A percentile compares a stretch with the other conserved stretches of the same genome.
Evolutionary conservation across 495 filamentous ascomycete genomes (phyloP).

Genomic region (Talaromyces liani): DNA sequence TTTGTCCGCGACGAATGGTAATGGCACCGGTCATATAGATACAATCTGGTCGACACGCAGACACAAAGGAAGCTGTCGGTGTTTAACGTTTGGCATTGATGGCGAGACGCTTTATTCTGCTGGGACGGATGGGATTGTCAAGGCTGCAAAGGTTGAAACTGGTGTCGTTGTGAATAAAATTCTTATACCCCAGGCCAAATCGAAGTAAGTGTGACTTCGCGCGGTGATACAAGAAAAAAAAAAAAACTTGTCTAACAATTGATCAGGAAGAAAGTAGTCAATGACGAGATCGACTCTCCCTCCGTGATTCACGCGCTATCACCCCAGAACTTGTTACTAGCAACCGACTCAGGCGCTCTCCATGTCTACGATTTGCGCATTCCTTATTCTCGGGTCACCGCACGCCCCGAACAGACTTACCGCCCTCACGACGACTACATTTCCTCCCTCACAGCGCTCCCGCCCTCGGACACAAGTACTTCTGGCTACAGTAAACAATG

Average conservation of each 20-base stretch:
- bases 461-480: conserved; percentile 66
- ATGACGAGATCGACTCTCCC: conserved; percentile 51
- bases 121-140: conserved; percentile 84
- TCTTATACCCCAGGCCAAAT: conserved; percentile 34
- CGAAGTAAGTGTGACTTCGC: conserved; percentile 23
- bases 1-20: conserved; percentile 46
- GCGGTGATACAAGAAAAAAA: background rate
- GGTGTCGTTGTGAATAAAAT: conserved; percentile 75
- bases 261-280: conserved; percentile 17
- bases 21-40: conserved; percentile 69
- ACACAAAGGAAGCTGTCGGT: conserved; percentile 88
- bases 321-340: conserved; percentile 81
- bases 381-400: conserved; percentile 45
- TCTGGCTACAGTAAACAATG: conserved; percentile 87
- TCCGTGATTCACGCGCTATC: conserved; percentile 73
- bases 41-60: conserved; percentile 80
- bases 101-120: conserved; percentile 75
- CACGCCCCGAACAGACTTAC: conserved; percentile 67
- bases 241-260: conserved; percentile 10
- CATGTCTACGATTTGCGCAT: conserved; percentile 86
- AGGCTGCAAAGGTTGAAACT: conserved; percentile 72
- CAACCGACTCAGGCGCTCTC: conserved; percentile 80
- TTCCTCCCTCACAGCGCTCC: conserved; percentile 78
- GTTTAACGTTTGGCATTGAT: conserved; percentile 67
- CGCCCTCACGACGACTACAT: conserved; percentile 89